Percentiles rank a stretch among this genome's conserved stretches.
phyloP scores from a whole-genome alignment of 805 yeast species.

The Nakazawaea pomicola region DNA sequence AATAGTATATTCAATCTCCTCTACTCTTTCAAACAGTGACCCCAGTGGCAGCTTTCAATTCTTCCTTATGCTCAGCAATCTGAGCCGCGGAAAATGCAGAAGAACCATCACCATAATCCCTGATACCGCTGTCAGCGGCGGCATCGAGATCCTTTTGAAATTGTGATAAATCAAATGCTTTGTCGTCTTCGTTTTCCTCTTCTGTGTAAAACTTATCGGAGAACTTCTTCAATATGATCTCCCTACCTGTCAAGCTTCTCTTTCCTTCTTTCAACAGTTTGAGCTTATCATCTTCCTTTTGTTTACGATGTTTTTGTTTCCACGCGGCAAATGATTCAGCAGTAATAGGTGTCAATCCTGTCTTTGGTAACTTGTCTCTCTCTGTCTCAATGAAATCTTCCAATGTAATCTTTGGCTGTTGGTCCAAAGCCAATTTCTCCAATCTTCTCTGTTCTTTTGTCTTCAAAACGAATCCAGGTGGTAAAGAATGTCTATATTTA shows the following conservation, averaged over 20 bases:
- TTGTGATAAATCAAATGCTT: constrained; percentile 51
- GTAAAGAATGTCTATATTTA: constrained; percentile 91
- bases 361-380: constrained; percentile 74
- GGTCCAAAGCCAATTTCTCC: constrained; percentile 79
- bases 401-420: constrained; percentile 84
- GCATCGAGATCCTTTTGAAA: constrained; percentile 53
- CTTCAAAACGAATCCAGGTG: constrained; percentile 94
- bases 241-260: constrained; percentile 60
- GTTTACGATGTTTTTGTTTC: constrained; percentile 66
- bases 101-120: constrained; percentile 71
- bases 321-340: constrained; percentile 74
- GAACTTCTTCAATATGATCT: constrained; percentile 57
- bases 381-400: constrained; percentile 96
- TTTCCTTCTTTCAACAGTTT: constrained; percentile 30
- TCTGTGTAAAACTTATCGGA: constrained; percentile 51
- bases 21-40: constrained; percentile 1
- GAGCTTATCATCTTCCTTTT: constrained; percentile 34
- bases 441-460: constrained; percentile 92
- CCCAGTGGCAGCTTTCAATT: neutral
- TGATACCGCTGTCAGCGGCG: constrained; percentile 40
- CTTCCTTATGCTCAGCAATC: constrained; percentile 13
- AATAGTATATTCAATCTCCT: neutral
- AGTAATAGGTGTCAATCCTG: constrained; percentile 81
- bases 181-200: constrained; percentile 41
- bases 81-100: constrained; percentile 30